Percentiles rank a stretch among this genome's conserved stretches.
Evolutionary conservation across 495 filamentous ascomycete species (phyloP).

Genomic region (Hyaloscypha hepaticicola): DNA sequence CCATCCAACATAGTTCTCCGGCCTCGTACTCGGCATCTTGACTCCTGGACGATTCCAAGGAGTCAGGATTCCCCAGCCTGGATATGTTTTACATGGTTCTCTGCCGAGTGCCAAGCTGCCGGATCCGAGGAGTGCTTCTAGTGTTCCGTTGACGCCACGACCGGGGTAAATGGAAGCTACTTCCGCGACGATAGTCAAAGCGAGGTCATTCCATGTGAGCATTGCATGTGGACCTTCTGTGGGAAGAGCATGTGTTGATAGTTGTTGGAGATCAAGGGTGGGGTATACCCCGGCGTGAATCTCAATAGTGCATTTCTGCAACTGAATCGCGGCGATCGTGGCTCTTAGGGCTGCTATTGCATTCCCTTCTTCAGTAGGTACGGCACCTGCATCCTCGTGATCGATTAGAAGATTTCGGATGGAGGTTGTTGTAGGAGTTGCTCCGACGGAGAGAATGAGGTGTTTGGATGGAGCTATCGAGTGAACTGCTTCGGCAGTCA

Average conservation of each 20-base stretch:
- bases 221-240: constrained; percentile 34
- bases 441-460: constrained; percentile 71
- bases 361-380: constrained; percentile 8
- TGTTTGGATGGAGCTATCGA: constrained; percentile 31
- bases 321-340: constrained; percentile 31
- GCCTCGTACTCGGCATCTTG: constrained; percentile 30
- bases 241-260: constrained; percentile 64
- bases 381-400: not conserved
- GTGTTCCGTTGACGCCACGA: constrained; percentile 45
- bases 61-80: constrained; percentile 71
- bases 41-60: constrained; percentile 47
- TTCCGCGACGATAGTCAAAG: constrained; percentile 68
- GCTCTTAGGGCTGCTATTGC: constrained; percentile 22
- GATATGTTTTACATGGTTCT: constrained; percentile 70
- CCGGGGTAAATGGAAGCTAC: constrained; percentile 67
- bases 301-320: constrained; percentile 50
- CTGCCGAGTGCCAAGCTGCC: constrained; percentile 72
- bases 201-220: constrained; percentile 56
- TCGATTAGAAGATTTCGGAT: constrained; percentile 37
- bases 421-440: constrained; percentile 74
- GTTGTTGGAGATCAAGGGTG: constrained; percentile 77
- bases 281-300: constrained; percentile 74
- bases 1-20: constrained; percentile 53
- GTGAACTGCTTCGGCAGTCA: constrained; percentile 44
- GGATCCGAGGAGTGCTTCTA: constrained; percentile 69